Conservation (phyloP, 495 filamentous ascomycete species). For the Aspergillus coremiiformis region DNA sequence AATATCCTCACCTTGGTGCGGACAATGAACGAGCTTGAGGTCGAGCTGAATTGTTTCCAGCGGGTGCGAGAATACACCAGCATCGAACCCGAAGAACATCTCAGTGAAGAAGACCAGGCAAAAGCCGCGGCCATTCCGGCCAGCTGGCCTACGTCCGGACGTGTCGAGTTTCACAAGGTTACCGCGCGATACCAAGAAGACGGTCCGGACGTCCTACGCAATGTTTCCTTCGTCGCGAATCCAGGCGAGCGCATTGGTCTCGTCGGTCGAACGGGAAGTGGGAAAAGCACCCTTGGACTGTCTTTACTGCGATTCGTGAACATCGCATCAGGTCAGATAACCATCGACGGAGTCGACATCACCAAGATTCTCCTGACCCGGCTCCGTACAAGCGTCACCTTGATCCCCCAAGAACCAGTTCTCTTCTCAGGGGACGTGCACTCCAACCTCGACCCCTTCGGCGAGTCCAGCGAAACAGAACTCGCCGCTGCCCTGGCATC, state of each 20-base stretch:
- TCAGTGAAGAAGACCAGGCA: constrained; percentile 10
- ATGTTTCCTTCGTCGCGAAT: constrained; percentile 42
- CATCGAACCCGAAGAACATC: constrained; percentile 39
- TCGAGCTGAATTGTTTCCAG: constrained; percentile 44
- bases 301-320: constrained; percentile 48
- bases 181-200: constrained; percentile 42
- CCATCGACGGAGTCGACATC: constrained; percentile 48
- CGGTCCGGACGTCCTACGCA: constrained; percentile 43
- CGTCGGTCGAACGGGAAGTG: constrained; percentile 57
- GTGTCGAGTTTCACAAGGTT: constrained; percentile 43
- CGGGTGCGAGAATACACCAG: constrained; percentile 42
- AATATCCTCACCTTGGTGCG: constrained; percentile 40
- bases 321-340: constrained; percentile 39
- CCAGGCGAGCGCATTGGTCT: constrained; percentile 51
- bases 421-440: constrained; percentile 50
- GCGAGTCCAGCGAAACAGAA: constrained; percentile 39
- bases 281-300: constrained; percentile 54
- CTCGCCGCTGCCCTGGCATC: constrained; percentile 37
- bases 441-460: constrained; percentile 48
- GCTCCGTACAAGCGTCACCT: constrained; percentile 49
- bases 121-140: constrained; percentile 33
- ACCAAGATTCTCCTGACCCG: constrained; percentile 44
- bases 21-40: constrained; percentile 41
- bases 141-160: constrained; percentile 41
- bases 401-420: constrained; percentile 56